Conservation (phyloP, 352 stramenopile species). For the Globisporangium uncinulatum region DNA sequence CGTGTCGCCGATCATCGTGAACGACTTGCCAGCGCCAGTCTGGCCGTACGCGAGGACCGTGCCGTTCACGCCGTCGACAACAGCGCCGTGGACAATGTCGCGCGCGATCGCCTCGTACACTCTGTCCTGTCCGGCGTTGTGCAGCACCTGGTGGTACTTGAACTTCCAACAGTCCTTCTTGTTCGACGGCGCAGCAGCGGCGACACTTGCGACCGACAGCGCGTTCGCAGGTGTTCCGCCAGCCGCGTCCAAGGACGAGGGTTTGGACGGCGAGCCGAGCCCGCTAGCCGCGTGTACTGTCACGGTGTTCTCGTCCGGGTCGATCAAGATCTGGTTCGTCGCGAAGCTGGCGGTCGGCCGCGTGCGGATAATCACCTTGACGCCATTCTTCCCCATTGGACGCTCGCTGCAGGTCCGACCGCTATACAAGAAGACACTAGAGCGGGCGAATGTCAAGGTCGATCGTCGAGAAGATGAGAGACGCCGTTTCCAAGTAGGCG, state of each 20-base stretch:
- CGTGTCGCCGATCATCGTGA: conserved; percentile 91
- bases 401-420: not conserved
- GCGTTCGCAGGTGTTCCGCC: not conserved
- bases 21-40: conserved; percentile 87
- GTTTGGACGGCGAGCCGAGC: conserved; percentile 15
- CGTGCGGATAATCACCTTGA: conserved; percentile 85
- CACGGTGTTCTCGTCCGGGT: conserved; percentile 71
- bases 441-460: too few relatives aligned
- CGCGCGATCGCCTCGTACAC: conserved; percentile 88
- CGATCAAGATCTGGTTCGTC: conserved; percentile 70
- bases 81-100: conserved; percentile 84
- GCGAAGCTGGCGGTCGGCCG: conserved; percentile 73
- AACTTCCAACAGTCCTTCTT: conserved; percentile 85
- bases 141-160: conserved; percentile 90
- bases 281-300: conserved; percentile 36
- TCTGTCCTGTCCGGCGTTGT: conserved; percentile 88
- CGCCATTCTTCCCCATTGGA: conserved; percentile 49
- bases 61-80: conserved; percentile 86
- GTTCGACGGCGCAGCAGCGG: conserved; percentile 45
- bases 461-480: too few relatives aligned
- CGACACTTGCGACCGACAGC: conserved; percentile 7
- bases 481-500: too few relatives aligned
- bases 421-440: too few relatives aligned
- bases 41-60: conserved; percentile 88
- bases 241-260: conserved; percentile 20